A percentile compares a stretch with the other conserved stretches of the same genome.
Conservation (phyloP, 78 protist genomes). For the Cyanophora paradoxa region DNA sequence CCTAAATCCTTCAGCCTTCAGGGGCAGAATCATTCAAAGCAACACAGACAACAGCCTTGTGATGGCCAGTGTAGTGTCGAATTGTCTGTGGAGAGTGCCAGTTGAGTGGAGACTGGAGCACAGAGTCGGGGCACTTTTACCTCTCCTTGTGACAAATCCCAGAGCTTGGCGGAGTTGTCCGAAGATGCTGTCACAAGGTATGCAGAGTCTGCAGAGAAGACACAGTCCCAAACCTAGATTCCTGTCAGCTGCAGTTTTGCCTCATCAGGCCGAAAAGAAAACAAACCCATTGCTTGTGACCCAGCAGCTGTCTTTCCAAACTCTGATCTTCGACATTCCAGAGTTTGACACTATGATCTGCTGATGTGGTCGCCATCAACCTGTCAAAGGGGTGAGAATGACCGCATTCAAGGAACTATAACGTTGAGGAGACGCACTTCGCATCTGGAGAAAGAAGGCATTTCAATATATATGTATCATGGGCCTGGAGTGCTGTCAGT, state of each 20-base stretch:
- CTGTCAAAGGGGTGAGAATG: conserved; percentile 17
- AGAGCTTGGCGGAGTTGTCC: neutral
- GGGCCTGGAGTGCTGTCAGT: conserved; percentile 54
- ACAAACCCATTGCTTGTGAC: conserved; percentile 57
- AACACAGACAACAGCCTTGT: no score
- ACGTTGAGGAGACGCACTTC: conserved; percentile 24
- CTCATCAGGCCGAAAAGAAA: neutral
- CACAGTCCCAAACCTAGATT: conserved; percentile 97
- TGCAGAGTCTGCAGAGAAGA: conserved; percentile 83
- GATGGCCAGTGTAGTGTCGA: conserved; percentile 75
- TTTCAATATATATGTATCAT: conserved; percentile 66
- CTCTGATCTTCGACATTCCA: conserved; percentile 57
- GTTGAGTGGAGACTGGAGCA: no score
- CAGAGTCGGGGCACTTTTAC: no score
- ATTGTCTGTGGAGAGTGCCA: no score
- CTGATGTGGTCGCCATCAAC: conserved; percentile 81
- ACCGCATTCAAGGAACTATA: neutral
- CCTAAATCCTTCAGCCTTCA: no score
- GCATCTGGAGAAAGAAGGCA: conserved; percentile 69
- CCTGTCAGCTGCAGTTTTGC: neutral
- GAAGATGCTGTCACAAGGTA: conserved; percentile 68
- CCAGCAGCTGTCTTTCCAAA: conserved; percentile 52
- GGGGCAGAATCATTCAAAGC: no score
- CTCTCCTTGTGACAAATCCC: conserved; percentile 51
- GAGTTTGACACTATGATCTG: conserved; percentile 78